These are phyloP conservation scores for Mycocentrospora acerina DNA, from an alignment of 2,329 filamentous ascomycete species.

Conservation along the genomic window DNA sequence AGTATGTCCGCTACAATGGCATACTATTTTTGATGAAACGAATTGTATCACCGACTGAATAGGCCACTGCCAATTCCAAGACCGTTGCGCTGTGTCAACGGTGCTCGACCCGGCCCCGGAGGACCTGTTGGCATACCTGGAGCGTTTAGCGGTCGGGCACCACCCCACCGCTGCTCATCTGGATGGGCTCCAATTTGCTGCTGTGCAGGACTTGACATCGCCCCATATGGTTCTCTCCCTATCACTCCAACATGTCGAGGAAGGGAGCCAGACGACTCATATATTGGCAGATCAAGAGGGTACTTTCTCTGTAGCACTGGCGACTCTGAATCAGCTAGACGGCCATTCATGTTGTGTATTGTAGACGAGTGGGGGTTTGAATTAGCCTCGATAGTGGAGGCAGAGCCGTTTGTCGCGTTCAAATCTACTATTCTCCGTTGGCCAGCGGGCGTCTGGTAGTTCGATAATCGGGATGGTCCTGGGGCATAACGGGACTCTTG, in stretches of 20 bases:
- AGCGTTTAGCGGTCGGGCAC: slow-evolving; percentile 19
- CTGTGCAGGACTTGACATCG: slow-evolving; percentile 33
- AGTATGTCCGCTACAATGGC: too few species aligned
- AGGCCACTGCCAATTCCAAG: slow-evolving; percentile 35
- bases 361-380: slow-evolving; percentile 43
- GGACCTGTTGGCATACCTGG: slow-evolving; percentile 16
- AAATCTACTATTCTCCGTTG: slow-evolving; percentile 39
- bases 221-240: slow-evolving; percentile 30
- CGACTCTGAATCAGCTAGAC: slow-evolving; percentile 37
- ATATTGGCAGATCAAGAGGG: slow-evolving; percentile 28
- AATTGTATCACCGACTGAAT: slow-evolving; percentile 33
- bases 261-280: slow-evolving; percentile 32
- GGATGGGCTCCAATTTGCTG: slow-evolving; percentile 21
- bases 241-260: slow-evolving; percentile 25
- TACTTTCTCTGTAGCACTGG: slow-evolving; percentile 43
- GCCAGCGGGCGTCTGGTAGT: slow-evolving; percentile 40
- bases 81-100: slow-evolving; percentile 31
- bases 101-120: slow-evolving; percentile 24
- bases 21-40: too few species aligned
- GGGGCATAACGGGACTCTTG: slow-evolving; percentile 37
- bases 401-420: slow-evolving; percentile 40
- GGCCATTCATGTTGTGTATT: slow-evolving; percentile 26
- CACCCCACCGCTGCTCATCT: slow-evolving; percentile 35
- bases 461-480: slow-evolving; percentile 28
- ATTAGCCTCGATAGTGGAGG: slow-evolving; percentile 42